Evolutionary conservation across 1,139 yeast genomes (phyloP), one percentile per base, ranked within the genome.

Genomic region (Arxiozyma slooffiae): DNA sequence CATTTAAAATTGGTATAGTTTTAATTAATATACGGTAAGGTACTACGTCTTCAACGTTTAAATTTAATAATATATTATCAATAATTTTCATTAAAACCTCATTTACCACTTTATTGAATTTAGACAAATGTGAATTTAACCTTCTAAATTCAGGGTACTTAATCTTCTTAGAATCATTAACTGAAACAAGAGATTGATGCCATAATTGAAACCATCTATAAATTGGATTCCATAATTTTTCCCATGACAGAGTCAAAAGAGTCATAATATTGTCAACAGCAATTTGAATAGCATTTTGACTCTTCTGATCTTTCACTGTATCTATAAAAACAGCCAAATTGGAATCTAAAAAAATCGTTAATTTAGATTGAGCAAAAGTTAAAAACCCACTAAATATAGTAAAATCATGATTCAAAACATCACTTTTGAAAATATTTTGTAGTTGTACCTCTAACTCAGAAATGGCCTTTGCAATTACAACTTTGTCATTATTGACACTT

Each of bases 211-310:
- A 81, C 60, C 74, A 75, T 56, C 80, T 81, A 53, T 82, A 73
- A 1, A 79, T 74, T 0, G 87, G 87, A 57, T 81, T 80, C 58
- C 81, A 84, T 58, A 82, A 75, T 30, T n/a, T 30, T n/a, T 71
- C 61, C 89, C 89, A 83, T 21, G 80, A 62, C 6, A 64, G 57
- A 46, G 79, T 82, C 23, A 82, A 64, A 23, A 41, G 36, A 20
- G 41, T 38, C 24, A 39, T 46, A n/a, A 46, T 40, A 26, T 46
- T 38, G 26, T 24, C 42, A 41, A 41, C 34, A 24, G 23, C 44
- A 7, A 26, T 3, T 18, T 41, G 36, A 26, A 41, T 22, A 8
- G 24, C 21, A 18, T 16, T 4, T 18, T 41, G 44, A 41, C 1
- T 41, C 6, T 17, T 20, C 17, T 26, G 17, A 18, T 26, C 20